These are phyloP conservation scores for Ambrosia trifida DNA, from an alignment of 129 eudicot genomes.

Conservation along the genomic window DNA sequence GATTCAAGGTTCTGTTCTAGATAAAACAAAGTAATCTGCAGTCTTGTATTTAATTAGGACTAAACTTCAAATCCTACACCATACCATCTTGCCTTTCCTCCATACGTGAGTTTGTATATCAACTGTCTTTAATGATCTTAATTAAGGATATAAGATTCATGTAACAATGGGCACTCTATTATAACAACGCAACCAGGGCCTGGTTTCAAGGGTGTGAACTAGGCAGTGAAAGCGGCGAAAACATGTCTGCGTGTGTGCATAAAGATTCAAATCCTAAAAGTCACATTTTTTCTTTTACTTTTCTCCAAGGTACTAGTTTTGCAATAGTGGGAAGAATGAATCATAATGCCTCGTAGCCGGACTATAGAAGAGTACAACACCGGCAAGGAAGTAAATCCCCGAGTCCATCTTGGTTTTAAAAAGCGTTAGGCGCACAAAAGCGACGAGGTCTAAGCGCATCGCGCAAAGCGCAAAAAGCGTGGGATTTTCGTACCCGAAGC, in stretches of 20 bases:
- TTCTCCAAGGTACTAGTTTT: conserved; percentile 1
- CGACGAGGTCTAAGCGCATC: too few species aligned
- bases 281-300: conserved; percentile 17
- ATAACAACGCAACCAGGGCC: conserved; percentile 1
- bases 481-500: too few species aligned
- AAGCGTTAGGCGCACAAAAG: too few species aligned
- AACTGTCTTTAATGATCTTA: conserved; percentile 5
- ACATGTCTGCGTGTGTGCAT: conserved; percentile 4
- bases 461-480: too few species aligned
- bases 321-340: background rate
- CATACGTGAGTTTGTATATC: background rate
- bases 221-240: conserved; percentile 2
- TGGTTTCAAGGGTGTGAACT: background rate
- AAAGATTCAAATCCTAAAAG: conserved; percentile 13
- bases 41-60: background rate
- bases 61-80: conserved; percentile 11
- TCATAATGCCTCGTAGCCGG: background rate
- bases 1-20: conserved; percentile 11
- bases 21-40: background rate
- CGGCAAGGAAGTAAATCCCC: background rate
- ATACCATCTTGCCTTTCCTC: conserved; percentile 8
- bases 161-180: background rate
- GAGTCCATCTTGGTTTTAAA: too few species aligned
- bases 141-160: background rate
- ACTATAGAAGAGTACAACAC: background rate